Percentiles rank a stretch among this genome's conserved stretches.
Evolutionary conservation across 1,284 basidiomycete genomes (phyloP).

Genomic region (Ceratobasidium sp.): DNA sequence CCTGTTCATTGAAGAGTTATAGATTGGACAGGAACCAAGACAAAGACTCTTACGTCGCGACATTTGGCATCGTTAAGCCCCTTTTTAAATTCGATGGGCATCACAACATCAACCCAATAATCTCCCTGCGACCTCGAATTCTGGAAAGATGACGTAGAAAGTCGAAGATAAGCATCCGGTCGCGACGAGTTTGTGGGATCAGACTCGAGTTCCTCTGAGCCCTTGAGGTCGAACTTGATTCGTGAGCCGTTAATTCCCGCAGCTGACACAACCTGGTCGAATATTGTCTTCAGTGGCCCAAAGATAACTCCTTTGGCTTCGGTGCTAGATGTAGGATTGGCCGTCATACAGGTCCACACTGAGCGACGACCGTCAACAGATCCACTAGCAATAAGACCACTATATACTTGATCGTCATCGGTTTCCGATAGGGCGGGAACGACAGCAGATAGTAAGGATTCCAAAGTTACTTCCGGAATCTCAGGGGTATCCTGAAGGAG

Average conservation of each 20-base stretch:
- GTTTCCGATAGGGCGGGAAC: neutral
- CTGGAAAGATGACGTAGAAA: neutral
- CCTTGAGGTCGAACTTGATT: neutral
- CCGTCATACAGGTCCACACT: neutral
- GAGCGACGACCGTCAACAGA: neutral
- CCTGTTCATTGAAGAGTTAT: neutral
- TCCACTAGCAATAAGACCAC: neutral
- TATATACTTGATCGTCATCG: neutral
- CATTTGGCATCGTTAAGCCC: too few relatives aligned
- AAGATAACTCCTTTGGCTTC: neutral
- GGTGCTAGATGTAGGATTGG: neutral
- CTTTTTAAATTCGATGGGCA: slow-evolving; percentile 22
- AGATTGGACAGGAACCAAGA: neutral
- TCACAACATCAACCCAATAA: slow-evolving; percentile 15
- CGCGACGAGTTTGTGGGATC: neutral
- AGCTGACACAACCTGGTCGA: neutral
- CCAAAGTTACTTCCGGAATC: neutral
- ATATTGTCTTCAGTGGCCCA: neutral
- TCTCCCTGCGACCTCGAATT: neutral
- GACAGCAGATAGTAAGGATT: neutral
- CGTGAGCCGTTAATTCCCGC: neutral
- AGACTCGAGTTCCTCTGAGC: neutral
- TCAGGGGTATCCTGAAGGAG: neutral
- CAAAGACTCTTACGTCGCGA: neutral
- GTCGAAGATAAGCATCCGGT: neutral